These are phyloP conservation scores for Fusarium cicatricum DNA, from an alignment of 2,329 filamentous ascomycete species.

Conservation along the genomic window DNA sequence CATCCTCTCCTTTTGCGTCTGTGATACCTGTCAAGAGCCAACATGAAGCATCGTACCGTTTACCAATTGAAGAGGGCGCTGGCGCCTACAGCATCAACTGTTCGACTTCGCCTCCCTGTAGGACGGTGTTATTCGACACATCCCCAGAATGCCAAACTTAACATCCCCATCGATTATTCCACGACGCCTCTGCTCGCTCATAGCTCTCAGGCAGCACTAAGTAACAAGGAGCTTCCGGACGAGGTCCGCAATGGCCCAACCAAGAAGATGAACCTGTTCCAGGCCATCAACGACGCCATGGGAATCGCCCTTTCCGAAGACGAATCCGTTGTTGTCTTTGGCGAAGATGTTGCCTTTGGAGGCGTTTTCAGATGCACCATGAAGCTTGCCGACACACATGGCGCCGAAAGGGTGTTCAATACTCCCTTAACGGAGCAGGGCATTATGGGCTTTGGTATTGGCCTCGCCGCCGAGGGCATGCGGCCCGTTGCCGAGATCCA, in stretches of 20 bases:
- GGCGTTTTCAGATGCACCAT: conserved; percentile 96
- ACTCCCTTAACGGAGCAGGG: conserved; percentile 94
- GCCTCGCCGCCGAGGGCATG: conserved; percentile 89
- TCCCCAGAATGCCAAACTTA: conserved; percentile 72
- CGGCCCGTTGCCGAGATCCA: conserved; percentile 93
- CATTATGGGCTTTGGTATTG: conserved; percentile 92
- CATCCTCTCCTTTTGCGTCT: conserved; percentile 10
- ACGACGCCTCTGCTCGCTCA: conserved; percentile 84
- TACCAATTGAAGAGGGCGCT: conserved; percentile 44
- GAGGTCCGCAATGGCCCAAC: conserved; percentile 74
- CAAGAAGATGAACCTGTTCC: conserved; percentile 91
- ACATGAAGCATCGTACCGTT: conserved; percentile 47
- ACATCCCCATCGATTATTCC: conserved; percentile 87
- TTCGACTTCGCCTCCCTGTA: conserved; percentile 31
- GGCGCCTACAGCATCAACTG: conserved; percentile 26
- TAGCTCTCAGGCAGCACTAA: conserved; percentile 74
- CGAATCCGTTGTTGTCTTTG: conserved; percentile 88
- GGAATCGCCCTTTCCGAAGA: conserved; percentile 83
- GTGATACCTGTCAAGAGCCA: conserved; percentile 15
- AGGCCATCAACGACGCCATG: conserved; percentile 91
- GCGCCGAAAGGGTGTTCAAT: conserved; percentile 91
- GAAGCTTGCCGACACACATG: conserved; percentile 88
- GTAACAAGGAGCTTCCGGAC: conserved; percentile 74
- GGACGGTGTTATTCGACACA: conserved; percentile 61
- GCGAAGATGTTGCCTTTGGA: conserved; percentile 96